These are phyloP conservation scores for Hypoxylon intermedium DNA, from an alignment of 495 filamentous ascomycete species.

Conservation along the genomic window DNA sequence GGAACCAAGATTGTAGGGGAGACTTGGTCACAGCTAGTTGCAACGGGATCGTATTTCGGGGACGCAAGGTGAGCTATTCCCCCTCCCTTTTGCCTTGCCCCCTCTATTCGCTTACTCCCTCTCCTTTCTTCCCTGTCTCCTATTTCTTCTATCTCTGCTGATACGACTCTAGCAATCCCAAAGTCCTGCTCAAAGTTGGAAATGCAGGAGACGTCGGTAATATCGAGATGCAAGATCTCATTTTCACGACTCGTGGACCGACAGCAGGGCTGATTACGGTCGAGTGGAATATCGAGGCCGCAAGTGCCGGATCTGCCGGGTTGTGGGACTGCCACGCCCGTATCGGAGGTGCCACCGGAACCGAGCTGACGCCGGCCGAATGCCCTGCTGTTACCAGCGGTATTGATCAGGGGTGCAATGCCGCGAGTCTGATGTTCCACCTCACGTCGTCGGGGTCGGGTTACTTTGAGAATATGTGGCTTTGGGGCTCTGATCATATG, in stretches of 20 bases:
- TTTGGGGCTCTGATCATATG: constrained; percentile 74
- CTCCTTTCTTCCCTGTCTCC: neutral
- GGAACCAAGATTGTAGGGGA: constrained; percentile 56
- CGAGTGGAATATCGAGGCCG: constrained; percentile 31
- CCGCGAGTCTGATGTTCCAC: constrained; percentile 70
- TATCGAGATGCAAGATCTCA: constrained; percentile 64
- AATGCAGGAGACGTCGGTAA: constrained; percentile 56
- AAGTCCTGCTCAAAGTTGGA: constrained; percentile 61
- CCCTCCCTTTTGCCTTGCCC: too few species aligned
- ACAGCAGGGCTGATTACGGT: constrained; percentile 49
- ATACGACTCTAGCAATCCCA: constrained; percentile 46
- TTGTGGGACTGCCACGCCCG: constrained; percentile 75
- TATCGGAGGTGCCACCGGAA: constrained; percentile 71
- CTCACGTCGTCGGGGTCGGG: constrained; percentile 63
- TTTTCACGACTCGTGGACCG: constrained; percentile 51
- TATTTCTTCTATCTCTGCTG: too few species aligned
- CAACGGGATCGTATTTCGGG: constrained; percentile 56
- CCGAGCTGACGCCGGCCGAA: constrained; percentile 66
- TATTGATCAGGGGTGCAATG: constrained; percentile 51
- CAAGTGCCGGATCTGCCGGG: constrained; percentile 58
- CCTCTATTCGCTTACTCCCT: neutral
- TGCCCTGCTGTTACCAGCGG: constrained; percentile 56
- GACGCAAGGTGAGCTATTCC: constrained; percentile 35
- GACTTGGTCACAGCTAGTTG: constrained; percentile 55
- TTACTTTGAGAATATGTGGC: constrained; percentile 75